Base-by-base conservation (phyloP, 148 eudicot genomes). In the Linanthus parryae region DNA sequence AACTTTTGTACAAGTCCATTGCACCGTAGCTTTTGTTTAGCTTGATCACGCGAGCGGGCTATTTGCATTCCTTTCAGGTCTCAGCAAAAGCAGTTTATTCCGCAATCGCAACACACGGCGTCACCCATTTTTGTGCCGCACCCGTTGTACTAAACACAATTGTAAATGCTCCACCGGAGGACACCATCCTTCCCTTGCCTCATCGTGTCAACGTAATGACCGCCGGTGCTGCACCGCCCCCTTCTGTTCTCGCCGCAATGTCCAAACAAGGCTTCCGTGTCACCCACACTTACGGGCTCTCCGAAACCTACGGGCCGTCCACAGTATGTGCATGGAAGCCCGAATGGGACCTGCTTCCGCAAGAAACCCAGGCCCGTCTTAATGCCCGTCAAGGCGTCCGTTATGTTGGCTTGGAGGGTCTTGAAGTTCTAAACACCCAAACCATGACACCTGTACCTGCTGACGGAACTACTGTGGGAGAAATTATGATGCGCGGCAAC, bases 141-240 rank as follows among this genome's bases (percentile, higher is more conserved):
- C 97, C 97, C 4, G 87, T 91, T 15, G 97, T 91, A 35, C 97
- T 91, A 64, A 91, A 91, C 69, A 65, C 85, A 46, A 64, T 91
- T 2, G 79, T 79, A 35, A 76, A 91, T 41, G 95, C 95, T 7
- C 70, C 83, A n/a, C 71, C 73, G 52, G 70, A 70, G 8, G 95
- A 90, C 30, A 57, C 75, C 18, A 58, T 74, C 55, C 80, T 80
- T 37, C 95, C 95, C 27, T 79, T 85, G 8, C 92, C 95, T 14
- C 81, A 71, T 40, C 44, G 60, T 4, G 94, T 91, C 39, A 79
- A 83, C 20, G 95, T 79, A 8, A 86, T 81, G 89, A 91, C 97
- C 10, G 97, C 95, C 0, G 97, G 97, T 5, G 95, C 97, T 0
- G 87, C 95, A 17, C 97, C 97, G 6, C 97, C 97, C 3, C 87